These are phyloP conservation scores for Daphne laureola DNA, from an alignment of 441 rosid genomes.

Conservation along the genomic window DNA sequence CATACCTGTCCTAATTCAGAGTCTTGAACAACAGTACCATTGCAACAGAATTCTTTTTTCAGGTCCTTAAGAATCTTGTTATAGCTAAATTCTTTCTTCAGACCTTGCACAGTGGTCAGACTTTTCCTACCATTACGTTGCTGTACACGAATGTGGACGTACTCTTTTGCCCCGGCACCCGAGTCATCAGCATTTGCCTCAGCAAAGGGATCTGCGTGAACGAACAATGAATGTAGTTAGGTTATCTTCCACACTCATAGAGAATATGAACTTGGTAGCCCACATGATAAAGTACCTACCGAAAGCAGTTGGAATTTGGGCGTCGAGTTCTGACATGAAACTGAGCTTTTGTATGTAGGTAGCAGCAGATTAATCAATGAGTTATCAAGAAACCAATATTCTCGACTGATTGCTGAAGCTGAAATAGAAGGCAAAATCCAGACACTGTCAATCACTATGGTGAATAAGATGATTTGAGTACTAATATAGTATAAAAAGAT, in stretches of 20 bases:
- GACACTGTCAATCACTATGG: too few species aligned
- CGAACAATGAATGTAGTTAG: background rate
- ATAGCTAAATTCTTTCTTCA: conserved; percentile 35
- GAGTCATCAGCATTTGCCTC: conserved; percentile 28
- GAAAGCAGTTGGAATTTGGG: conserved; percentile 27
- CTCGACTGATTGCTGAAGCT: too few species aligned
- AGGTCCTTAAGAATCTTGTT: conserved; percentile 42
- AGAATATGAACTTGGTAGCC: background rate
- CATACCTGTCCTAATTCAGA: conserved; percentile 36
- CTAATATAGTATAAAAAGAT: too few species aligned
- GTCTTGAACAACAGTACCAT: conserved; percentile 37
- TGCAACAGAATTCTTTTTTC: conserved; percentile 42
- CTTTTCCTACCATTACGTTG: conserved; percentile 41
- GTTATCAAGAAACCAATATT: too few species aligned
- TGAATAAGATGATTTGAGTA: too few species aligned
- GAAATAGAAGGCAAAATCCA: too few species aligned
- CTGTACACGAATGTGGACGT: conserved; percentile 33
- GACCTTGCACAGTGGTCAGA: conserved; percentile 34
- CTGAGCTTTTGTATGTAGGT: background rate
- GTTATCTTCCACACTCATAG: background rate
- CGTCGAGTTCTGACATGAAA: conserved; percentile 35
- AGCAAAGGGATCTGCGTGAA: conserved; percentile 30
- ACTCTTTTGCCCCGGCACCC: conserved; percentile 33
- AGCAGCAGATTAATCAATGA: too few species aligned
- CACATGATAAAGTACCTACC: conserved; percentile 12